Evolutionary conservation across 768 basidiomycete species (phyloP).

Genomic region (Cantharellus cinnabarinus): DNA sequence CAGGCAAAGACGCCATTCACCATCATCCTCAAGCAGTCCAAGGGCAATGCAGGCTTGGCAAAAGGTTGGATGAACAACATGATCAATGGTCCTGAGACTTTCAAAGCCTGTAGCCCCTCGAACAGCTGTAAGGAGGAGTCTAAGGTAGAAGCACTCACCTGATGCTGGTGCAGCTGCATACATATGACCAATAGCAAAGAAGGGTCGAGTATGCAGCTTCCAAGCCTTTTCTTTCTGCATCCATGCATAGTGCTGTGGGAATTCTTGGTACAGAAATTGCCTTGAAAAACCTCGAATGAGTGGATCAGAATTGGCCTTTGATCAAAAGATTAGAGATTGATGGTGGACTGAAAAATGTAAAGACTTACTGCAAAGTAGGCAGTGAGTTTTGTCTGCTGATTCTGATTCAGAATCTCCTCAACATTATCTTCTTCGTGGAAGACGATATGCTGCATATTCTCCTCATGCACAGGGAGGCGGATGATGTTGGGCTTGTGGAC

Average conservation of each 20-base stretch:
- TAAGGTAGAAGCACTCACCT: constrained; percentile 20
- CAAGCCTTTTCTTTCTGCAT: constrained; percentile 12
- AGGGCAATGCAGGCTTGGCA: constrained; percentile 21
- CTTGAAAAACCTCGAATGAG: constrained; percentile 7
- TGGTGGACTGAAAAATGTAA: not conserved
- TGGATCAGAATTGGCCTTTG: no score
- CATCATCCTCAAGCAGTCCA: constrained; percentile 25
- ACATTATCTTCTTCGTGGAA: constrained; percentile 18
- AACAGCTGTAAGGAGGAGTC: constrained; percentile 21
- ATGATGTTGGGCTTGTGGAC: constrained; percentile 20
- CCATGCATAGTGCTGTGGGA: constrained; percentile 18
- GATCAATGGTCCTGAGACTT: constrained; percentile 4
- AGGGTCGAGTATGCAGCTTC: constrained; percentile 12
- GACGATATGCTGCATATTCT: constrained; percentile 18
- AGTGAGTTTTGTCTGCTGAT: constrained; percentile 18
- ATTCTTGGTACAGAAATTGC: constrained; percentile 19
- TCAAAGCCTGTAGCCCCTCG: constrained; percentile 9
- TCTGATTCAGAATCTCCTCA: constrained; percentile 5
- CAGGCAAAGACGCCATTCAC: constrained; percentile 24
- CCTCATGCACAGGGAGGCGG: constrained; percentile 26
- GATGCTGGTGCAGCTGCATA: constrained; percentile 19
- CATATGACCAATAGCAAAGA: constrained; percentile 23
- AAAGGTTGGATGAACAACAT: constrained; percentile 14
- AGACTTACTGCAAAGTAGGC: constrained; percentile 13
- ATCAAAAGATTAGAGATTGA: no score